A percentile compares a stretch with the other conserved stretches of the same genome.
Conservation (phyloP, 208 protist genomes). For the Trichomonas gallinae region DNA sequence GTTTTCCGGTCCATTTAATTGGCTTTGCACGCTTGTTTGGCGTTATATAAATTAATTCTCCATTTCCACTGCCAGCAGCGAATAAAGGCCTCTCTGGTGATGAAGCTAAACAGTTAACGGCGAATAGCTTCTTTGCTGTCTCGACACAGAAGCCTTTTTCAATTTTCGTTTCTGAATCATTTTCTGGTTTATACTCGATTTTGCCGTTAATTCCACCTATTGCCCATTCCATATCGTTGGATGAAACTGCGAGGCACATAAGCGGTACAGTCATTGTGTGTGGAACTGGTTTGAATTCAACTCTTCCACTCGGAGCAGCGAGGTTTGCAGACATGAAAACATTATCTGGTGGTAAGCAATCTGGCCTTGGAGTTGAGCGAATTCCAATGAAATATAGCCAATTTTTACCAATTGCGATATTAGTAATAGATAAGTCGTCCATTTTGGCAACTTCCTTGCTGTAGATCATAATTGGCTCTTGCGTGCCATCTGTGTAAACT, state of each 20-base stretch:
- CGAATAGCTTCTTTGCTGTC: neutral
- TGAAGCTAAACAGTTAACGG: neutral
- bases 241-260: neutral
- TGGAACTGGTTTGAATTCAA: neutral
- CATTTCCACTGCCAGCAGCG: neutral
- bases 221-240: neutral
- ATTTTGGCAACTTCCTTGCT: neutral
- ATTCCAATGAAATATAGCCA: neutral
- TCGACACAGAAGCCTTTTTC: neutral
- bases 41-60: neutral
- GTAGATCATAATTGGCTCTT: neutral
- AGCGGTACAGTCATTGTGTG: neutral
- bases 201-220: neutral
- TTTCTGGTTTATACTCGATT: neutral
- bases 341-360: neutral
- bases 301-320: neutral
- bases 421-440: neutral
- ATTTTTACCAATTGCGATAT: neutral
- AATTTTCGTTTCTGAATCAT: neutral
- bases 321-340: neutral
- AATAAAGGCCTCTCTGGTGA: neutral
- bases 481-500: neutral
- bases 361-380: neutral
- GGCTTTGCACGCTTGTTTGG: neutral
- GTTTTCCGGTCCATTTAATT: neutral